These are phyloP conservation scores for Arachis stenosperma DNA, from an alignment of 306 rosid species.

Conservation along the genomic window DNA sequence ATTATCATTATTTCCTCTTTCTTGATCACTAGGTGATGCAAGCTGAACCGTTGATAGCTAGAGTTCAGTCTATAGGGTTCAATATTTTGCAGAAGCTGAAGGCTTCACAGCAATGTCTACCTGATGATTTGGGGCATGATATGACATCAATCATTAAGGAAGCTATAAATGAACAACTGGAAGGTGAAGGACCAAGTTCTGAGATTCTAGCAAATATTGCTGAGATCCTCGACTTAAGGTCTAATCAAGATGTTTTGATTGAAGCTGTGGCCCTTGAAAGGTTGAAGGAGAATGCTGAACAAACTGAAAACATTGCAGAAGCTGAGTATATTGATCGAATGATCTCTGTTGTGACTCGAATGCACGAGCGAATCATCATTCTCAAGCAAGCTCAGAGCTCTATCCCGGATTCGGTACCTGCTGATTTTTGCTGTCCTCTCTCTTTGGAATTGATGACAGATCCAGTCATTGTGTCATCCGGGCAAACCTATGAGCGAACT, in stretches of 20 bases:
- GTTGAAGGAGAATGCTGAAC: conserved; percentile 75
- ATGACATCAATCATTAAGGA: conserved; percentile 52
- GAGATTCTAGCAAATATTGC: conserved; percentile 58
- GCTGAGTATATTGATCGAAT: conserved; percentile 64
- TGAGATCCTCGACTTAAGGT: conserved; percentile 54
- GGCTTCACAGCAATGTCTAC: conserved; percentile 51
- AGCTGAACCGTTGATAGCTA: conserved; percentile 60
- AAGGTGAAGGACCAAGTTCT: conserved; percentile 56
- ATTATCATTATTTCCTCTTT: conserved; percentile 39
- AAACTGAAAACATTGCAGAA: conserved; percentile 61
- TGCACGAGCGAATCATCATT: conserved; percentile 55
- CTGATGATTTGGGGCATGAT: conserved; percentile 55
- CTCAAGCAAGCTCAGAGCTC: conserved; percentile 62
- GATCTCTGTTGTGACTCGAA: conserved; percentile 53
- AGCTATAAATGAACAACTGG: conserved; percentile 56
- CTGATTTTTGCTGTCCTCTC: conserved; percentile 92
- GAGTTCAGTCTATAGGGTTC: conserved; percentile 46
- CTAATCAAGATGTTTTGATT: conserved; percentile 71
- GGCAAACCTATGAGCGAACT: conserved; percentile 84
- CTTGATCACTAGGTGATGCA: conserved; percentile 62
- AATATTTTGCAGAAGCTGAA: conserved; percentile 56
- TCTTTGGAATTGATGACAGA: conserved; percentile 89
- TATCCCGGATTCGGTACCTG: conserved; percentile 60
- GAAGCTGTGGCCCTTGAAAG: conserved; percentile 76
- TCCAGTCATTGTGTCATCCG: conserved; percentile 89